phyloP scores from a whole-genome alignment of 805 yeast species.

The Kluyveromyces dobzhanskii region DNA sequence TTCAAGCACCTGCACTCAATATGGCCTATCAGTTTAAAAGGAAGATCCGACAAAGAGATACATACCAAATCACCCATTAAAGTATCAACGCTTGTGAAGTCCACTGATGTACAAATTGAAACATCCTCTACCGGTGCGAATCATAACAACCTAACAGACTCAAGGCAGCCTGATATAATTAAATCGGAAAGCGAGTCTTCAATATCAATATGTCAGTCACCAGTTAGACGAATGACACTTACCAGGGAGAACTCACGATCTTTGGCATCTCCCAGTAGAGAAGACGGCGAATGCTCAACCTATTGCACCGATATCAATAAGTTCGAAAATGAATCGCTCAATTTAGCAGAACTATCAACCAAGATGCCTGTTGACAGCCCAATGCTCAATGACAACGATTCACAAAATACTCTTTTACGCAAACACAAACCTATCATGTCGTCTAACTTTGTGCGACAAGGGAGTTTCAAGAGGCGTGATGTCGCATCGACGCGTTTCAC shows the following conservation, averaged over 20 bases:
- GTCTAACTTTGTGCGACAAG: background rate
- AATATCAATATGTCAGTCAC: background rate
- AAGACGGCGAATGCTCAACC: background rate
- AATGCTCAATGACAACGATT: constrained; percentile 1
- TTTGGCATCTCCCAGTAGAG: background rate
- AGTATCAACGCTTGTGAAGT: no score
- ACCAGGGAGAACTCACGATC: constrained; percentile 2
- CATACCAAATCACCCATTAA: no score
- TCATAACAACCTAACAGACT: no score
- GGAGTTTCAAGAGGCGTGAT: constrained; percentile 1
- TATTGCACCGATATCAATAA: background rate
- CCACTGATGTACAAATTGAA: no score
- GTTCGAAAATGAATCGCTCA: background rate
- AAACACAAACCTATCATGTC: background rate
- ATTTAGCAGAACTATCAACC: background rate
- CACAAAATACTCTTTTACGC: background rate
- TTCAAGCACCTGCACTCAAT: constrained; percentile 3
- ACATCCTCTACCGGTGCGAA: no score
- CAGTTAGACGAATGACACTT: background rate
- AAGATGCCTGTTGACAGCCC: background rate
- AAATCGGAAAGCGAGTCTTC: background rate
- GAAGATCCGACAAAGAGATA: background rate
- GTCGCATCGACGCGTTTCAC: background rate
- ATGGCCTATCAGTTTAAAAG: background rate
- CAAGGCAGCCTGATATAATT: constrained; percentile 21